Base-by-base conservation (phyloP, 164 flowering plant species). In the Dillenia suffruticosa region DNA sequence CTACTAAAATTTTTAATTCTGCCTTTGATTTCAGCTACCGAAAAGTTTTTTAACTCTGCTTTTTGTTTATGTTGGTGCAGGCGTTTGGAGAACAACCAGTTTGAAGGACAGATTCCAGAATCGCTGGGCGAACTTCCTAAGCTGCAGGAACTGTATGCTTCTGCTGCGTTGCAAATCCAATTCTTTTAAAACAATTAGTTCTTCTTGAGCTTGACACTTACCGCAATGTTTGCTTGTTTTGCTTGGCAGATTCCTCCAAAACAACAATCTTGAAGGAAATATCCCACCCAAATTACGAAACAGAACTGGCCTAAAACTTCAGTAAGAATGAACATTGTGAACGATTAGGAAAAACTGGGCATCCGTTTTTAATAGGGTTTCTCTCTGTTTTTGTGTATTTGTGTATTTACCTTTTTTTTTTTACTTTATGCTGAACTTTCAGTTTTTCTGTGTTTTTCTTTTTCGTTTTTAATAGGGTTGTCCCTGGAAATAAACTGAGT, bases 31-130 rank as follows among this genome's bases (percentile, higher is more conserved):
- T 24, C 26, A 24, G 26, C 26, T 24, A 24, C 26, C 1, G 3
- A 24, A 24, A 24, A 24, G 3, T 3, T 24, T 24, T 24, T 24
- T 24, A 3, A 24, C 26, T 24, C 1, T 24, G 26, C 43, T 15
- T 47, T 49, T 55, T 55, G 56, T 44, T 32, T 58, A 9, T 14
- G 1, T 52, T 66, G 14, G 9, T n/a, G 44, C 60, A 92, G 96
- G 74, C 92, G 83, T 76, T 76, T 93, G 80, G 92, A 90, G 70
- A 69, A 86, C 73, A 93, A 93, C 63, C 65, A 78, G 49, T 59
- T 93, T 3, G 80, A 82, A 58, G 96, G 94, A 59, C 14, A 72
- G 11, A 75, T 92, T 55, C 96, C 96, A 3, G 9, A 55, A 50
- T 77, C 87, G 4, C 54, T 88, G 15, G 82, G 79, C 17, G 22